A percentile compares a stretch with the other conserved stretches of the same genome.
phyloP scores from a whole-genome alignment of 139 green algal genomes.

The Diplosphaera chodatii region DNA sequence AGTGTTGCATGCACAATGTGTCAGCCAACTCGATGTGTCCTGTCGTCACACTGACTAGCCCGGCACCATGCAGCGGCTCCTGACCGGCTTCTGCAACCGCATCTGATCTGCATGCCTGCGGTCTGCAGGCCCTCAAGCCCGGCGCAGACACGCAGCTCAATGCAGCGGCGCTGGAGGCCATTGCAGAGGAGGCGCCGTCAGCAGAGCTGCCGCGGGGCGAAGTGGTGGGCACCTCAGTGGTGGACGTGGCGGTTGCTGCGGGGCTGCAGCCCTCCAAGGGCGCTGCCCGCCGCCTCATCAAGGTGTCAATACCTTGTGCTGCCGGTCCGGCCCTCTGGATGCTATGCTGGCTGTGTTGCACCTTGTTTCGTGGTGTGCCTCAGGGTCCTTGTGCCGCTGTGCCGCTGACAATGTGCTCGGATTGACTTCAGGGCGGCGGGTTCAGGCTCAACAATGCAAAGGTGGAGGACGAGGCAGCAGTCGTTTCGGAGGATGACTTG shows the following conservation, averaged over 20 bases:
- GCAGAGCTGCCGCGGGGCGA: constrained; percentile 35
- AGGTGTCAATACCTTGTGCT: no score
- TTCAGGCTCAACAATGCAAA: constrained; percentile 91
- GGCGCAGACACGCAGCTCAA: constrained; percentile 77
- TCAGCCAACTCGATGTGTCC: no score
- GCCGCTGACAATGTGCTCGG: no score
- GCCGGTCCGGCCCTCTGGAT: no score
- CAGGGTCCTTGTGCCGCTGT: no score
- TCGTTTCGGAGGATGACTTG: constrained; percentile 59
- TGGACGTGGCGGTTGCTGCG: constrained; percentile 75
- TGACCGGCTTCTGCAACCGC: no score
- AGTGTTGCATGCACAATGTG: no score
- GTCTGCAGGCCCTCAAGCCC: constrained; percentile 64
- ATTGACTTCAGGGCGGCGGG: constrained; percentile 86
- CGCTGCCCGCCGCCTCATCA: constrained; percentile 62
- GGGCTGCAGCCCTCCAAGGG: constrained; percentile 83
- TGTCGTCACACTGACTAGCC: no score
- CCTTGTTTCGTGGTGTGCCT: no score
- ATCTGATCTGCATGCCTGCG: no score
- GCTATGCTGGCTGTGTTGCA: no score
- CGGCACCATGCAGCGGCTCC: no score
- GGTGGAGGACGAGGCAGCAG: constrained; percentile 57
- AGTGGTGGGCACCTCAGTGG: constrained; percentile 56
- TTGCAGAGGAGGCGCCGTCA: constrained; percentile 65
- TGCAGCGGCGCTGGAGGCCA: constrained; percentile 64